Base-by-base conservation (phyloP, 1,284 basidiomycete genomes). In the Fomitopsis betulina region DNA sequence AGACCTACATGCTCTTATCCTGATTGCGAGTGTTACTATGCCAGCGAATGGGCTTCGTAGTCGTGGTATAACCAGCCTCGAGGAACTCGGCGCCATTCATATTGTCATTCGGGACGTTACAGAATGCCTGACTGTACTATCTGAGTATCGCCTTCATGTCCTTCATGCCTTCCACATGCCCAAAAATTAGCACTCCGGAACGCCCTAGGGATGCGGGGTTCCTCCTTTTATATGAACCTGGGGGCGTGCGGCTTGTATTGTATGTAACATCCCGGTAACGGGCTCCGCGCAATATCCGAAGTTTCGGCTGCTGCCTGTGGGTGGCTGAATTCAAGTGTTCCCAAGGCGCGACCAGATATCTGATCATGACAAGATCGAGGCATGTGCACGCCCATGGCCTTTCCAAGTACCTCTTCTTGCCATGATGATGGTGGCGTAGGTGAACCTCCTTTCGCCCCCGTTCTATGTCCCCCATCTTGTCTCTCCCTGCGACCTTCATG, bases 351-450 rank as follows among this genome's bases (percentile, higher is more conserved):
- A 21, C 25, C 45, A 30, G 45, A 23, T 51, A 51, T 51, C 30
- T 51, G 32, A 51, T 51, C 33, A 37, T 19, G 49, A 32, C 15
- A 23, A 17, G 19, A 32, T 19, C 47, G 13, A 21, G 25, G 32
- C 32, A 50, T 51, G 32, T 19, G 33, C 33, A 27, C 33, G n/a
- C 19, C 17, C 49, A 35, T 51, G 49, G 33, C 49, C 49, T 51
- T 51, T 51, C 49, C 19, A 35, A 23, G 47, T 35, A 50, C 47
- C 30, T 51, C 30, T 37, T 51, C 49, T 47, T 30, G 45, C 45
- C 45, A 51, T 50, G 49, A 51, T 51, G 49, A 51, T 51, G 33
- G 49, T 51, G 49, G 49, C 49, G 49, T 32, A 47, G 8, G 12
- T n/a, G n/a, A 13, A 15, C 49, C 27, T 47, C 45, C 45, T 47